Conservation (phyloP, 2,329 filamentous ascomycete genomes). For the Ophiostoma himal-ulmi region DNA sequence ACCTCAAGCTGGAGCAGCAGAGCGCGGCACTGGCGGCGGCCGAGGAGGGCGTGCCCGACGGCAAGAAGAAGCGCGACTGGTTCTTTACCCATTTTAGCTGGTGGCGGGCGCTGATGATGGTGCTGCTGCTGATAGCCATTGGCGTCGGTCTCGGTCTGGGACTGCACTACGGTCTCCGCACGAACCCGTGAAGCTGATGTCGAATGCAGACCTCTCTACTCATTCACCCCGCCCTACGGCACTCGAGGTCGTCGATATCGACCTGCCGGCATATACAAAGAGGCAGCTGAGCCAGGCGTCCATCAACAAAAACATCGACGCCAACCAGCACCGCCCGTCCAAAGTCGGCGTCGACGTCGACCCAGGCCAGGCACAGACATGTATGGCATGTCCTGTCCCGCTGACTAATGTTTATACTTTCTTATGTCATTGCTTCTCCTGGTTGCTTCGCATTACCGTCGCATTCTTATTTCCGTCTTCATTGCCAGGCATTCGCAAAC, state of each 20-base stretch:
- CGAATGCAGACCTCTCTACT: neutral
- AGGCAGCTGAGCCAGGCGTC: neutral
- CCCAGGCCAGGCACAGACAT: neutral
- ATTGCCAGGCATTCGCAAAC: neutral
- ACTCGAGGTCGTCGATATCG: neutral
- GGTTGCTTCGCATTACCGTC: neutral
- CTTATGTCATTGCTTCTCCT: neutral
- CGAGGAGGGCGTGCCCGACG: neutral
- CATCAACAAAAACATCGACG: neutral
- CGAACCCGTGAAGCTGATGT: neutral
- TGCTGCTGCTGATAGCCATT: slow-evolving; percentile 5
- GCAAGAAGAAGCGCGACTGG: slow-evolving; percentile 5
- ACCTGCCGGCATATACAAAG: neutral
- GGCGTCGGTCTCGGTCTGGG: slow-evolving; percentile 4
- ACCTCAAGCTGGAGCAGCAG: neutral
- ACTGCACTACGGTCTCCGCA: neutral
- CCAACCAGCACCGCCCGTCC: neutral
- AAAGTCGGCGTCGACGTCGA: neutral
- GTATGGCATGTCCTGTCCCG: neutral
- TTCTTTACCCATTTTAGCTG: slow-evolving; percentile 6
- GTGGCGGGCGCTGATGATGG: slow-evolving; percentile 12
- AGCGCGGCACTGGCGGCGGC: neutral
- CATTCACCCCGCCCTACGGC: too few species aligned
- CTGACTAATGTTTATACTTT: slow-evolving; percentile 14
- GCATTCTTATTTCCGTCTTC: neutral